Base-by-base conservation (phyloP, 2,329 filamentous ascomycete genomes). In the Biscogniauxia sp. region DNA sequence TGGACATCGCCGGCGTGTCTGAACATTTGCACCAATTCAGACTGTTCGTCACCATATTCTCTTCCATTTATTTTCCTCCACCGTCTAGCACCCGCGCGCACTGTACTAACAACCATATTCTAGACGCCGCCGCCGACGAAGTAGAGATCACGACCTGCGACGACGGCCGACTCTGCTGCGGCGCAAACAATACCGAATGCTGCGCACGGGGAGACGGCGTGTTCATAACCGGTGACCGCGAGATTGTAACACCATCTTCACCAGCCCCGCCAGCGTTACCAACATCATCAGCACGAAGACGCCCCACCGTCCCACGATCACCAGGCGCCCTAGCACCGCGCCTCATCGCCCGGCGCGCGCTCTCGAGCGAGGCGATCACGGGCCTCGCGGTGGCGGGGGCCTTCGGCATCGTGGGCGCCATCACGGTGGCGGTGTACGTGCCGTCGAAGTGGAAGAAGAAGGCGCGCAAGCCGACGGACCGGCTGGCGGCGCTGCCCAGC, bases 161-260 rank as follows among this genome's bases (percentile, higher is more conserved):
- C n/a, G 54, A 56, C 41, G 54, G 54, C 45, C 51, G 54, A 13
- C 50, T 50, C 26, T 56, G 54, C 54, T 56, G 54, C 25, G 54
- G 54, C 11, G 28, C 13, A 1, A 32, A 28, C 23, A 51, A 51
- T n/a, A 11, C 41, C 2, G 54, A 28, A 1, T 56, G 54, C 25
- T 56, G 54, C 41, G 41, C 41, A 2, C 20, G 25, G 17, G 15
- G 54, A 25, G 20, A 37, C 20, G 54, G 54, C 45, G 32, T 13
- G n/a, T 28, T 56, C 25, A 51, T 50, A n/a, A 37, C 23, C 13
- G 28, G 28, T 17, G 20, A 56, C 45, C n/a, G 23, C 19, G 28
- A 17, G 32, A 51, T n/a, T n/a, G n/a, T 37, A 55, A 23, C 20
- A 25, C 26, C 52, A 17, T 5, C 52, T 26, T 37, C 52, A n/a